These are phyloP conservation scores for Chenopodium album DNA, from an alignment of 148 eudicot species.

Conservation along the genomic window DNA sequence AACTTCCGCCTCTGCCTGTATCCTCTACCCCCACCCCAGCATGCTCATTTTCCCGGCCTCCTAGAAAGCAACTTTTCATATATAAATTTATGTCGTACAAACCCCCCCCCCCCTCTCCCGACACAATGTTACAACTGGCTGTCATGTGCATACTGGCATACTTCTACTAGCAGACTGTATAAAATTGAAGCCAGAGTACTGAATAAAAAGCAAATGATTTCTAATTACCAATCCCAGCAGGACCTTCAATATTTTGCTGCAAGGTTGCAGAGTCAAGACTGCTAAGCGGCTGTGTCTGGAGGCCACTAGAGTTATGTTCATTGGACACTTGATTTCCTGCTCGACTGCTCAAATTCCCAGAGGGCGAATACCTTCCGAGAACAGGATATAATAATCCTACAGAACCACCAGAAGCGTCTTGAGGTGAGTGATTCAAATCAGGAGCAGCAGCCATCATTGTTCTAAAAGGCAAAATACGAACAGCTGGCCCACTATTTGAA, in stretches of 20 bases:
- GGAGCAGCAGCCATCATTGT: slow-evolving; percentile 40
- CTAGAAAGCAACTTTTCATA: no score
- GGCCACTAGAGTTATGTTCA: slow-evolving; percentile 21
- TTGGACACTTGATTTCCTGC: slow-evolving; percentile 26
- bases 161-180: neutral
- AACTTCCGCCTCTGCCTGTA: neutral
- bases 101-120: neutral
- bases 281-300: slow-evolving; percentile 23
- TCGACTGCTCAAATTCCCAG: slow-evolving; percentile 29
- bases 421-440: slow-evolving; percentile 33
- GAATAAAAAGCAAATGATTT: neutral
- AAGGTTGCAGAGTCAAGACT: slow-evolving; percentile 24
- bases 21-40: neutral
- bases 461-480: slow-evolving; percentile 36
- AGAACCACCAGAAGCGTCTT: slow-evolving; percentile 32
- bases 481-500: slow-evolving; percentile 28
- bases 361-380: slow-evolving; percentile 35
- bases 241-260: slow-evolving; percentile 30
- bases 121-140: neutral
- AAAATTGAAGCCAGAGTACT: neutral
- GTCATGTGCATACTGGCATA: neutral
- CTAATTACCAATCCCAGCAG: slow-evolving; percentile 32
- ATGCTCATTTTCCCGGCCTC: neutral
- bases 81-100: no score
- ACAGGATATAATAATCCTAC: slow-evolving; percentile 29